Percentiles rank a stretch among this genome's conserved stretches.
phyloP scores from a whole-genome alignment of 805 yeast genomes.

The Metschnikowia rubicola region DNA sequence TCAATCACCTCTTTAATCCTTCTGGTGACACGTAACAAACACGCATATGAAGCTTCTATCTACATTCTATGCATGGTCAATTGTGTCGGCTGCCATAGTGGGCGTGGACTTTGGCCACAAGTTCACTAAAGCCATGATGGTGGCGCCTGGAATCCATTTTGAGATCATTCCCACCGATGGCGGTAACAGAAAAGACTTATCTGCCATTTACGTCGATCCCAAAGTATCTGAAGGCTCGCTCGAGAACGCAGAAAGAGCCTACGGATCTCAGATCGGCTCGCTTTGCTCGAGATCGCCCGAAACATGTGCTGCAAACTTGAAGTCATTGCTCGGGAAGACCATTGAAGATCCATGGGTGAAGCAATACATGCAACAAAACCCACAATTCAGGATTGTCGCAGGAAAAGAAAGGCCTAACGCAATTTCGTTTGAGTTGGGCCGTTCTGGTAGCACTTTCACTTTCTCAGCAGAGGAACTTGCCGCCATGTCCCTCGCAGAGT shows the following conservation, averaged over 20 bases:
- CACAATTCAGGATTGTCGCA: slow-evolving; percentile 51
- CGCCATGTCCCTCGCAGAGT: slow-evolving; percentile 77
- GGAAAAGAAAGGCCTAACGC: slow-evolving; percentile 43
- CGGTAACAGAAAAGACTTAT: slow-evolving; percentile 83
- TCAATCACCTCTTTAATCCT: too few relatives aligned
- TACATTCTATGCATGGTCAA: slow-evolving; percentile 8
- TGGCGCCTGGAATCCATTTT: slow-evolving; percentile 87
- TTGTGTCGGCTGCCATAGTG: slow-evolving; percentile 57
- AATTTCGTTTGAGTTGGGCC: slow-evolving; percentile 52
- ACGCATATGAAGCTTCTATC: slow-evolving; percentile 15
- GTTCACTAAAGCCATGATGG: slow-evolving; percentile 78
- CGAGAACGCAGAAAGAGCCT: slow-evolving; percentile 61
- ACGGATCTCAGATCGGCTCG: slow-evolving; percentile 72
- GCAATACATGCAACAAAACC: slow-evolving; percentile 52
- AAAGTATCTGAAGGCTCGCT: slow-evolving; percentile 22
- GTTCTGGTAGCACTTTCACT: slow-evolving; percentile 26
- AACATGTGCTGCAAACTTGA: slow-evolving; percentile 61
- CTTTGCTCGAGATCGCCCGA: slow-evolving; percentile 72
- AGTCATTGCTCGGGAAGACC: slow-evolving; percentile 66
- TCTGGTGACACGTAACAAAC: neutral
- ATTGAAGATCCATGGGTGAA: slow-evolving; percentile 44
- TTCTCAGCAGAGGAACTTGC: slow-evolving; percentile 69
- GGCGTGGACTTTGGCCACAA: slow-evolving; percentile 91
- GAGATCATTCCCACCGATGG: slow-evolving; percentile 88
- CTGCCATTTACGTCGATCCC: slow-evolving; percentile 67